phyloP scores from a whole-genome alignment of 192 early-diverging fungal species.

The Chytriomyces hyalinus region DNA sequence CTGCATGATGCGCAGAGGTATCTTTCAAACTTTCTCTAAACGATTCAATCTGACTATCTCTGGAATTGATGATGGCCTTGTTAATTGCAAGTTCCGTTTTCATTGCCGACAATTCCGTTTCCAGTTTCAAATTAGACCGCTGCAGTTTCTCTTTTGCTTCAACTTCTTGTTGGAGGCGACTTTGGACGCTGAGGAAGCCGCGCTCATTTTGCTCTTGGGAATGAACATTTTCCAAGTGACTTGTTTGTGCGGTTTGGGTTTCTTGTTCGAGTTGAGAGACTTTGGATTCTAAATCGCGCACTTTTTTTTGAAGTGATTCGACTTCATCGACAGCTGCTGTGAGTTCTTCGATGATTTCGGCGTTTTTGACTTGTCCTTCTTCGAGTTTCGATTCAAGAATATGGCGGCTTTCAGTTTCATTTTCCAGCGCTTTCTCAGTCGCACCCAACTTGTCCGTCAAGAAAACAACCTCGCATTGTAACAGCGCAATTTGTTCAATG shows the following conservation, averaged over 20 bases:
- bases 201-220: background rate
- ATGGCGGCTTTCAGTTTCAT: background rate
- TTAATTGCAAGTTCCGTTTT: constrained; percentile 29
- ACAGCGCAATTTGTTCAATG: background rate
- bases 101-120: constrained; percentile 16
- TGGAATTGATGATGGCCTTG: constrained; percentile 13
- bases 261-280: background rate
- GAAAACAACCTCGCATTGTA: background rate
- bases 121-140: constrained; percentile 6
- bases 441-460: background rate
- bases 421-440: background rate
- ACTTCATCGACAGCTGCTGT: background rate
- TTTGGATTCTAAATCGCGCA: background rate
- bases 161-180: background rate
- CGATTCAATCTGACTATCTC: constrained; percentile 11
- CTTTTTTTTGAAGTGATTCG: background rate
- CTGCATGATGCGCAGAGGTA: background rate
- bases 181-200: background rate
- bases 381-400: constrained; percentile 2
- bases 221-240: background rate
- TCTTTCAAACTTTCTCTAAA: constrained; percentile 13
- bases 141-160: constrained; percentile 13
- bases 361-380: background rate
- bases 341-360: constrained; percentile 13
- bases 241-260: background rate